Base-by-base conservation (phyloP, 768 basidiomycete species). In the Suillus weaverae region DNA sequence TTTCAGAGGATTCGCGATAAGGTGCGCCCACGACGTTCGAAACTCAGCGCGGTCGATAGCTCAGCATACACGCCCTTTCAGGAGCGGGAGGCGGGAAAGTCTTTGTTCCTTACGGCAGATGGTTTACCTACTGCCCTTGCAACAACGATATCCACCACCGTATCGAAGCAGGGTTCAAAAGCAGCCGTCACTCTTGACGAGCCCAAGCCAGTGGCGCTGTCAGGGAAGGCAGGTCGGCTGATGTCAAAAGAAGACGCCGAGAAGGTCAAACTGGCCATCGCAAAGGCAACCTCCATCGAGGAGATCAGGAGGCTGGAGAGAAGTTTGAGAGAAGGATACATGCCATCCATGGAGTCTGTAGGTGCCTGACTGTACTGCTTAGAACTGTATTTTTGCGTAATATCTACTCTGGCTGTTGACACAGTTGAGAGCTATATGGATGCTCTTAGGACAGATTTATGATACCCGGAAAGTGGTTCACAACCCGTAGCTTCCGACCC, bases 1-100 rank as follows among this genome's bases (percentile, higher is more conserved):
- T 97, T 93, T 80, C 91, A 94, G 84, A 88, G 94, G 80, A 92
- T 97, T 72, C 89, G 91, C 76, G 94, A 95, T 78, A 94, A 95
- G 88, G 94, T 95, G 81, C 83, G 89, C 81, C 78, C 76, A 79
- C 76, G 76, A 72, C 73, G 61, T 51, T 63, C 66, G 66, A 69
- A 62, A 60, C 67, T 46, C 36, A 44, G 16, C 59, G 62, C 62
- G 60, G 64, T 55, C 64, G 63, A 70, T 67, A 61, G 60, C 55
- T 57, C 77, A 77, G 72, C 56, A 69, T 68, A 68, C 68, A 62
- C 66, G 64, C 65, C 67, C 70, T 65, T 74, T 66, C 74, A 95
- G 94, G 94, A 97, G 80, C 89, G 94, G 65, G 81, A 88, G 76
- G 78, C 85, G 30, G 94, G 86, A 56, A 88, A 86, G 73, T 73